phyloP scores from a whole-genome alignment of 1,139 yeast species.

The Geotrichum aggregatum region DNA sequence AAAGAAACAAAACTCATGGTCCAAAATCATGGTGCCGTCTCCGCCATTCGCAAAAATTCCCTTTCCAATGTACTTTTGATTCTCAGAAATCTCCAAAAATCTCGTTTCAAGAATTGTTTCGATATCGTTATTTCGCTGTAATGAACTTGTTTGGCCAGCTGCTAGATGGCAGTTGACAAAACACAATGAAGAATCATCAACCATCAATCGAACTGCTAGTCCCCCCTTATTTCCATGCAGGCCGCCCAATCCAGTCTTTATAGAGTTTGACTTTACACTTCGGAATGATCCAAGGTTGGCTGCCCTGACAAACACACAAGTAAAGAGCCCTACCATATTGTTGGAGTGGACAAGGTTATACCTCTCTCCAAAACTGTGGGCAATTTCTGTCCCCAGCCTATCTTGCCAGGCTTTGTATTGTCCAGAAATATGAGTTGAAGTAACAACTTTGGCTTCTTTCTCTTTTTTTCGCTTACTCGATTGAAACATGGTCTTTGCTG shows the following conservation, averaged over 20 bases:
- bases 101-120: constrained; percentile 59
- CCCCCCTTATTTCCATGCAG: constrained; percentile 96
- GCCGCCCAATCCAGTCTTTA: constrained; percentile 93
- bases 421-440: constrained; percentile 37
- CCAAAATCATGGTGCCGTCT: constrained; percentile 49
- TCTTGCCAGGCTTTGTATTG: constrained; percentile 44
- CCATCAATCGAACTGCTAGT: constrained; percentile 73
- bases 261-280: constrained; percentile 69
- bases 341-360: constrained; percentile 75
- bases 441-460: constrained; percentile 29
- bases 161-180: constrained; percentile 87
- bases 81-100: constrained; percentile 48
- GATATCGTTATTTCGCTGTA: constrained; percentile 81
- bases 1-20: constrained; percentile 88
- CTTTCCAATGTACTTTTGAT: constrained; percentile 39
- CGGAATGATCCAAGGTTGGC: constrained; percentile 49
- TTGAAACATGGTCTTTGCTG: constrained; percentile 58
- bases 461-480: constrained; percentile 34
- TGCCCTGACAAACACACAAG: constrained; percentile 61
- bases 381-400: constrained; percentile 30
- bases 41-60: constrained; percentile 48
- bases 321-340: constrained; percentile 79
- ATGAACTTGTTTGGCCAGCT: constrained; percentile 75
- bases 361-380: constrained; percentile 33
- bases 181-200: constrained; percentile 70